Conservation (phyloP, 179 eudicot species). For the Silene vulgaris region DNA sequence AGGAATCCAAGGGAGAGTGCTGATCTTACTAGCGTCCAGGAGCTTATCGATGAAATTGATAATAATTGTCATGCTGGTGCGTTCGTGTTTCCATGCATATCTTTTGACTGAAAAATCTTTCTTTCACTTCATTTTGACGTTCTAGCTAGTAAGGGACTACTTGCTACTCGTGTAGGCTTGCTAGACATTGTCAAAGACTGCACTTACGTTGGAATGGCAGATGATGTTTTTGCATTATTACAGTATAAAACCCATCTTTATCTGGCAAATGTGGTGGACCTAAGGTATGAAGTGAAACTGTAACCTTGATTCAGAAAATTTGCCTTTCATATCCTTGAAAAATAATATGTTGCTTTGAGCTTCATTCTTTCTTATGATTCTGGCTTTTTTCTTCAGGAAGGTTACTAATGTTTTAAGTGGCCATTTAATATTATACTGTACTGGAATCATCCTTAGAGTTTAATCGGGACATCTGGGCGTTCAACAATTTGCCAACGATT, state of each 20-base stretch:
- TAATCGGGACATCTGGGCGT: slow-evolving; percentile 1
- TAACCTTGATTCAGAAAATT: slow-evolving; percentile 8
- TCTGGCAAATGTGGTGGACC: slow-evolving; percentile 82
- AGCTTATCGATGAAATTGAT: slow-evolving; percentile 68
- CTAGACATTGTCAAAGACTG: slow-evolving; percentile 79
- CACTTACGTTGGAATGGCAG: slow-evolving; percentile 95
- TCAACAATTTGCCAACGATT: background rate
- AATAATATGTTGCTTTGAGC: background rate
- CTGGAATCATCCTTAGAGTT: background rate
- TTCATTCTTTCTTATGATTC: background rate
- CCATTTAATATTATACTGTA: background rate
- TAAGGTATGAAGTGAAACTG: slow-evolving; percentile 48
- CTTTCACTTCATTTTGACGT: slow-evolving; percentile 8
- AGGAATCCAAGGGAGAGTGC: slow-evolving; percentile 90
- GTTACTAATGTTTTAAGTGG: background rate
- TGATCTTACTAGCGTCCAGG: slow-evolving; percentile 90
- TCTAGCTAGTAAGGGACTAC: background rate
- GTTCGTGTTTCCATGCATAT: slow-evolving; percentile 12
- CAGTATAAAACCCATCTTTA: slow-evolving; percentile 85
- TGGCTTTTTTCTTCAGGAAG: background rate
- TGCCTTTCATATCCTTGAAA: background rate
- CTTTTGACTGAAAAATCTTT: slow-evolving; percentile 13
- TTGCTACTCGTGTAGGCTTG: slow-evolving; percentile 43
- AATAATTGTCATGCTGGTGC: slow-evolving; percentile 63
- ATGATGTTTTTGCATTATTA: slow-evolving; percentile 78